phyloP scores from a whole-genome alignment of 345 rosid genomes.

The Cardiospermum halicacabum region DNA sequence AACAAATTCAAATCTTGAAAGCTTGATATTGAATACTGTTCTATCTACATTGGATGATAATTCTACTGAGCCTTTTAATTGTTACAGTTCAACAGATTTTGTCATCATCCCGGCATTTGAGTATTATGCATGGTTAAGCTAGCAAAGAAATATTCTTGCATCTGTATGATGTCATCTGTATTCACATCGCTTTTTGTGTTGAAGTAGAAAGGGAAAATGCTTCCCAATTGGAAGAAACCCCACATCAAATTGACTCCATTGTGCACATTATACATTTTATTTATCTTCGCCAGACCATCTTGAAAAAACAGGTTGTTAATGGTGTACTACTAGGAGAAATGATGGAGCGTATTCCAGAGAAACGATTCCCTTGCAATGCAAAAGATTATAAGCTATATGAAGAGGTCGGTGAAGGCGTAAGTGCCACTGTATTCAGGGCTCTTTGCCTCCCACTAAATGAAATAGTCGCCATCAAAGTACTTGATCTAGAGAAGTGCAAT shows the following conservation, averaged over 20 bases:
- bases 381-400: slow-evolving; percentile 79
- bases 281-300: slow-evolving; percentile 24
- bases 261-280: slow-evolving; percentile 22
- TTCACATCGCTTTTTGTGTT: slow-evolving; percentile 16
- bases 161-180: slow-evolving; percentile 26
- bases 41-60: neutral
- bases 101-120: slow-evolving; percentile 6
- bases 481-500: slow-evolving; percentile 95
- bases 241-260: slow-evolving; percentile 31
- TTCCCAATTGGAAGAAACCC: slow-evolving; percentile 62
- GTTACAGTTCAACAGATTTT: neutral
- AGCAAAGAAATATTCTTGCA: slow-evolving; percentile 3
- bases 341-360: slow-evolving; percentile 64
- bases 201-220: slow-evolving; percentile 52
- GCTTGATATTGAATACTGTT: neutral
- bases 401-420: slow-evolving; percentile 98
- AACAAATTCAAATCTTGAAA: neutral
- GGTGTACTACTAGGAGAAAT: slow-evolving; percentile 31
- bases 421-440: slow-evolving; percentile 86
- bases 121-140: slow-evolving; percentile 7
- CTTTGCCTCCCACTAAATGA: slow-evolving; percentile 87
- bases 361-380: slow-evolving; percentile 64
- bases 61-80: neutral
- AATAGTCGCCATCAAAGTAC: slow-evolving; percentile 89
- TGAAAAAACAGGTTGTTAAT: slow-evolving; percentile 34